These are phyloP conservation scores for Evansstolkia leycettana DNA, from an alignment of 495 filamentous ascomycete species.

Conservation along the genomic window DNA sequence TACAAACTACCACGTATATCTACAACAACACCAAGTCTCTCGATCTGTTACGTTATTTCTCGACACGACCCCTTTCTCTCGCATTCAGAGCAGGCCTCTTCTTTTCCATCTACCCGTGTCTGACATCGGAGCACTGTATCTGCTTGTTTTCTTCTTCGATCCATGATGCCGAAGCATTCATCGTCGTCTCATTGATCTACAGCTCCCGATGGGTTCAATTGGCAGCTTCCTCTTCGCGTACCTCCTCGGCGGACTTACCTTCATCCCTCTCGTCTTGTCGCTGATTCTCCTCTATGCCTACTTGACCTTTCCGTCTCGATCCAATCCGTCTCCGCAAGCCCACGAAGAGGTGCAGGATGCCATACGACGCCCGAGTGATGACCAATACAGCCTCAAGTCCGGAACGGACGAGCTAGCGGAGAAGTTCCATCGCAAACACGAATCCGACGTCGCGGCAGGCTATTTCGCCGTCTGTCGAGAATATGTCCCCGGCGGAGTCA, in stretches of 20 bases:
- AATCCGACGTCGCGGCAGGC: constrained; percentile 78
- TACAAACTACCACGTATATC: too few relatives aligned
- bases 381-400: constrained; percentile 36
- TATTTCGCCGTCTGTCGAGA: constrained; percentile 94
- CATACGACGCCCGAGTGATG: constrained; percentile 27
- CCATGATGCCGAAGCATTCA: constrained; percentile 24
- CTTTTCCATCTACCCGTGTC: too few relatives aligned
- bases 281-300: constrained; percentile 56
- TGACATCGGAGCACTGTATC: background rate
- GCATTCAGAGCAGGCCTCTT: too few relatives aligned
- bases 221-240: constrained; percentile 62
- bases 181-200: constrained; percentile 22
- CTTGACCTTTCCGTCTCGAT: constrained; percentile 45
- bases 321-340: constrained; percentile 21
- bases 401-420: constrained; percentile 38
- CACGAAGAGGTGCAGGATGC: constrained; percentile 20
- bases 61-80: too few relatives aligned
- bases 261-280: constrained; percentile 64
- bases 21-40: too few relatives aligned
- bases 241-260: constrained; percentile 80
- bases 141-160: constrained; percentile 1
- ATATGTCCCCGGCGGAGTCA: constrained; percentile 79
- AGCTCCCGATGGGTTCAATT: constrained; percentile 53
- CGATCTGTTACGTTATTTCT: too few relatives aligned
- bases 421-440: constrained; percentile 44